Percentiles rank a stretch among this genome's conserved stretches.
Evolutionary conservation across 768 basidiomycete genomes (phyloP).

Genomic region (Lanmaoa pseudosensibilis): DNA sequence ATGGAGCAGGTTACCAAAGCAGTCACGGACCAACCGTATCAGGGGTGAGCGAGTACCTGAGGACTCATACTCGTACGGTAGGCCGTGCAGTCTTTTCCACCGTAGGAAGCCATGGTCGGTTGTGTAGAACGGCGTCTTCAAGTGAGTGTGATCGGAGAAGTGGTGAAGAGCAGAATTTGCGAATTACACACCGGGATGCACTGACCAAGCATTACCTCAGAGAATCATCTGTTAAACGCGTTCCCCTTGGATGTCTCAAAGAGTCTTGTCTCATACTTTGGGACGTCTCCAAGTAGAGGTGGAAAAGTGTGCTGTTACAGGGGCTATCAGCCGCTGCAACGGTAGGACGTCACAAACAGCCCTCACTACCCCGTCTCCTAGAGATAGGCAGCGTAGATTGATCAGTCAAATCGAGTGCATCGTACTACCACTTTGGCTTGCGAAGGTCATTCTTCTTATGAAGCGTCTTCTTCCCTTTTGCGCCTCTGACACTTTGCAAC

Average conservation of each 20-base stretch:
- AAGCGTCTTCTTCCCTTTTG: slow-evolving; percentile 70
- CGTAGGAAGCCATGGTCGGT: background rate
- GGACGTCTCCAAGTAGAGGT: background rate
- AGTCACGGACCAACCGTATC: background rate
- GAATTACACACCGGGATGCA: background rate
- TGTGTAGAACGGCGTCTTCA: slow-evolving; percentile 6
- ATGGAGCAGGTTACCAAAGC: background rate
- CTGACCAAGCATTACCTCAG: slow-evolving; percentile 5
- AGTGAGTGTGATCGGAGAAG: slow-evolving; percentile 13
- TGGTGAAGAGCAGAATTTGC: slow-evolving; percentile 4
- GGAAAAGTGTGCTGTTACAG: background rate
- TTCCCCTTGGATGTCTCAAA: background rate
- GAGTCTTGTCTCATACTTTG: background rate
- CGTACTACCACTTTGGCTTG: slow-evolving; percentile 65
- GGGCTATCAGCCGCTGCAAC: no score
- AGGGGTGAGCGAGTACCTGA: no score
- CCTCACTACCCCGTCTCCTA: background rate
- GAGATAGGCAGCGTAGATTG: slow-evolving; percentile 8
- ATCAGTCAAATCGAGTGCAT: slow-evolving; percentile 5
- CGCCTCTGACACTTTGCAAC: slow-evolving; percentile 64
- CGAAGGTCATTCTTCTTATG: slow-evolving; percentile 60
- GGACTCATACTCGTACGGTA: background rate
- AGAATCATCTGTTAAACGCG: slow-evolving; percentile 6
- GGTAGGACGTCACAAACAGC: background rate
- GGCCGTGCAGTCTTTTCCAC: background rate